Base-by-base conservation (phyloP, 2,329 filamentous ascomycete species). In the Beauveria varroae region DNA sequence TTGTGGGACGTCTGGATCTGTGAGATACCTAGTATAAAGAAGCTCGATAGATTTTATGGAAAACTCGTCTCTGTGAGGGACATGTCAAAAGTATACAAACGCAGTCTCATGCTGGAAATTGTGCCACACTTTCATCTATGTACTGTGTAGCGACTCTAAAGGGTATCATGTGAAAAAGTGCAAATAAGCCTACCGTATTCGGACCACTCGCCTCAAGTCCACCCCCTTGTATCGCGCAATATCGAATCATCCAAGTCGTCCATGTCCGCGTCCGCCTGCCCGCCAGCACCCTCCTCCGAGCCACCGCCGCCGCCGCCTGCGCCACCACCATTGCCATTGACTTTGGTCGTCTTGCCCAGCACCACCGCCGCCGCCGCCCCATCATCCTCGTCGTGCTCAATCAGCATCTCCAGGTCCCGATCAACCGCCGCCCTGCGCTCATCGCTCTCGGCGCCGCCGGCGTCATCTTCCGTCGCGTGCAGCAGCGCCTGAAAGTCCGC, bases 401-500 rank as follows among this genome's bases (percentile, higher is more conserved):
- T 80, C 61, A 83, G 65, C 79, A 82, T 81, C 50, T 81, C 80
- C 64, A 82, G 65, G 60, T 83, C 80, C 18, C 75, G 72, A 44
- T 82, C 79, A 34, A 81, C 76, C 1, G 76, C 70, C 1, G 67
- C 65, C 18, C 63, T 72, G 10, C 37, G 49, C 3, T 41, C 40
- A 8, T 76, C 72, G 3, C 74, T 74, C 12, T 74, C 68, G 8
- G 49, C 50, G 12, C 70, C 69, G 44, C 66, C 63, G 44, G 65
- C 57, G 50, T 72, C 76, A 62, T 72, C 70, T 55, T 76, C 78
- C 0, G 77, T 76, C 1, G 78, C 80, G 66, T 80, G 77, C 3
- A 85, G 76, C 2, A 85, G 70, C 1, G 80, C 79, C 60, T 84
- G 81, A 66, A 85, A 83, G 50, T 83, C 78, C 0, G 79, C 72